A percentile compares a stretch with the other conserved stretches of the same genome.
phyloP scores from a whole-genome alignment of 768 basidiomycete species.

The Rubroboletus pulcherrimus region DNA sequence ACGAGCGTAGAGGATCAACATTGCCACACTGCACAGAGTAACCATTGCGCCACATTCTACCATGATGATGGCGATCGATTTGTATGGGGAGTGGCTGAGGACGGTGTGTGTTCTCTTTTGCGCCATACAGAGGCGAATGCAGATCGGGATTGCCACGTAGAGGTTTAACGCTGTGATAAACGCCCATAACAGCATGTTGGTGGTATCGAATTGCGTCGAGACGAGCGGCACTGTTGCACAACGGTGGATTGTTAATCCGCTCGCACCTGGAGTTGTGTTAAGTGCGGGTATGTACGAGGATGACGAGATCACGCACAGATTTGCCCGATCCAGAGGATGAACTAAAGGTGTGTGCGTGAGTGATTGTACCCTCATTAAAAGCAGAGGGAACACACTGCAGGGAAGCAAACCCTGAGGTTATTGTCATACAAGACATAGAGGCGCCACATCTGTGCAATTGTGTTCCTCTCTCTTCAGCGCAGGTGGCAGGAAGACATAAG shows the following conservation, averaged over 20 bases:
- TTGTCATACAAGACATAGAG: slow-evolving; percentile 19
- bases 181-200: slow-evolving; percentile 10
- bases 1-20: slow-evolving; percentile 8
- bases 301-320: slow-evolving; percentile 7
- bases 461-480: neutral
- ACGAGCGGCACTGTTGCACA: neutral
- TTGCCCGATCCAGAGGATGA: slow-evolving; percentile 20
- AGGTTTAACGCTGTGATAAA: slow-evolving; percentile 14
- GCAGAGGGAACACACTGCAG: slow-evolving; percentile 12
- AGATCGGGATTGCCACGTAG: slow-evolving; percentile 14
- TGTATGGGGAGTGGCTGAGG: slow-evolving; percentile 5
- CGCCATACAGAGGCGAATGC: slow-evolving; percentile 9
- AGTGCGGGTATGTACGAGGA: neutral
- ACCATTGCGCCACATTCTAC: slow-evolving; percentile 21
- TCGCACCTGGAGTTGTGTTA: slow-evolving; percentile 7
- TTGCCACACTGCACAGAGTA: neutral
- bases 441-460: slow-evolving; percentile 18
- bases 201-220: neutral
- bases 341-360: neutral
- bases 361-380: neutral
- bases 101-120: slow-evolving; percentile 5
- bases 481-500: neutral
- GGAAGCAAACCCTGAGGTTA: slow-evolving; percentile 9
- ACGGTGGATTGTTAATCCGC: neutral
- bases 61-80: slow-evolving; percentile 13